phyloP scores from a whole-genome alignment of 768 basidiomycete genomes.

The Holtermanniella nyarrowii region DNA sequence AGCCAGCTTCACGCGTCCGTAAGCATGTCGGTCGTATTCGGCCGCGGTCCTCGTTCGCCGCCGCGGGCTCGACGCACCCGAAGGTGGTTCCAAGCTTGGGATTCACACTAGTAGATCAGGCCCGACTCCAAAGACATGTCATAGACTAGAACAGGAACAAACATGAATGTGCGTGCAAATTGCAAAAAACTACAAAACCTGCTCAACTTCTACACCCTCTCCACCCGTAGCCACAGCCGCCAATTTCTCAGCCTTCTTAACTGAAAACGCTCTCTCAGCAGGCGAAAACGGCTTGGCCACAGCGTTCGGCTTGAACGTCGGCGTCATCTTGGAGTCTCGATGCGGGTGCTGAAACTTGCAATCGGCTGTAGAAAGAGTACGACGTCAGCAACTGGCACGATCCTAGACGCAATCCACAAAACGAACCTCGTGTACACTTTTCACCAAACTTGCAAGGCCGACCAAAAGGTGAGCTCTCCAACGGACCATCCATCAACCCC shows the following conservation, averaged over 20 bases:
- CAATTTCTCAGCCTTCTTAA: neutral
- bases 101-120: too few species aligned
- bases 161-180: too few species aligned
- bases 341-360: slow-evolving; percentile 90
- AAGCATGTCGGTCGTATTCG: too few species aligned
- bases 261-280: neutral
- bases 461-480: slow-evolving; percentile 22
- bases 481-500: slow-evolving; percentile 28
- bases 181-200: too few species aligned
- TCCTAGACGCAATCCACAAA: neutral
- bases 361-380: slow-evolving; percentile 43
- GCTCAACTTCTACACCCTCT: neutral
- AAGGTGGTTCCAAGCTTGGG: too few species aligned
- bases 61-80: too few species aligned
- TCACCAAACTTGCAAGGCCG: slow-evolving; percentile 70
- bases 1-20: too few species aligned
- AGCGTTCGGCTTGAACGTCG: slow-evolving; percentile 52
- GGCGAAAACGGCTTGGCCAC: slow-evolving; percentile 14
- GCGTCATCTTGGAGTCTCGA: slow-evolving; percentile 46
- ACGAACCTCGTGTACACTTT: slow-evolving; percentile 59
- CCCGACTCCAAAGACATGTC: too few species aligned
- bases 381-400: neutral
- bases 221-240: too few species aligned
- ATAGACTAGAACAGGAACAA: too few species aligned
- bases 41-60: too few species aligned